Evolutionary conservation across 108 stramenopile species (phyloP).

Genomic region (Stephanodiscus minutulus): DNA sequence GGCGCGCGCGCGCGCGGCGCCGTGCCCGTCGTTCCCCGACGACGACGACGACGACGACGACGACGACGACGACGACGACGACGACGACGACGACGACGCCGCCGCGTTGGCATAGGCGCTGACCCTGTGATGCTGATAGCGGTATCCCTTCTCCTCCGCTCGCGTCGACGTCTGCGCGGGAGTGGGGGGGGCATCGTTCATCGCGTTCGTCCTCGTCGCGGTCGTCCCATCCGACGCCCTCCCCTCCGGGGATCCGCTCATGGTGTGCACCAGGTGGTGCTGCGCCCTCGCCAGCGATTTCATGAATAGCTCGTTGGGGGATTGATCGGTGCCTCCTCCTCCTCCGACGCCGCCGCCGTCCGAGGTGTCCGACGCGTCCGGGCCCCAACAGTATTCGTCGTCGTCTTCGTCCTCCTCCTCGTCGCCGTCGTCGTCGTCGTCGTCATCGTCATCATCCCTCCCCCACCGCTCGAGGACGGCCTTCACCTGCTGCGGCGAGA

Average conservation of each 20-base stretch:
- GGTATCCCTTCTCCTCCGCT: background rate
- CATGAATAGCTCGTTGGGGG: background rate
- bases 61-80: background rate
- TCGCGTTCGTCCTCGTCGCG: background rate
- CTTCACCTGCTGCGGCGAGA: slow-evolving; percentile 25
- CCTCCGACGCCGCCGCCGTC: background rate
- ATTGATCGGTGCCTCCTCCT: too few relatives aligned
- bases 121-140: slow-evolving; percentile 21
- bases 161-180: background rate
- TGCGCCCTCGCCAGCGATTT: slow-evolving; percentile 3
- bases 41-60: background rate
- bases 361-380: background rate
- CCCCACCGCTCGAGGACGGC: slow-evolving; percentile 29
- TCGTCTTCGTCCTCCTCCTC: slow-evolving; percentile 13
- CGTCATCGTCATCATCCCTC: slow-evolving; percentile 20
- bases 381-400: background rate
- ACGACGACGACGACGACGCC: background rate
- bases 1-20: background rate
- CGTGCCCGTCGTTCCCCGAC: background rate
- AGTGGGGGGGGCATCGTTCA: background rate
- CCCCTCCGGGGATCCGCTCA: background rate
- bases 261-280: slow-evolving; percentile 19
- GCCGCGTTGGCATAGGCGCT: slow-evolving; percentile 5
- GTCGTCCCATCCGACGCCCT: background rate
- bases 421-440: slow-evolving; percentile 19